Percentiles rank a stretch among this genome's conserved stretches.
Conservation (phyloP, 2,329 filamentous ascomycete species). For the Fusarium protoensiforme region DNA sequence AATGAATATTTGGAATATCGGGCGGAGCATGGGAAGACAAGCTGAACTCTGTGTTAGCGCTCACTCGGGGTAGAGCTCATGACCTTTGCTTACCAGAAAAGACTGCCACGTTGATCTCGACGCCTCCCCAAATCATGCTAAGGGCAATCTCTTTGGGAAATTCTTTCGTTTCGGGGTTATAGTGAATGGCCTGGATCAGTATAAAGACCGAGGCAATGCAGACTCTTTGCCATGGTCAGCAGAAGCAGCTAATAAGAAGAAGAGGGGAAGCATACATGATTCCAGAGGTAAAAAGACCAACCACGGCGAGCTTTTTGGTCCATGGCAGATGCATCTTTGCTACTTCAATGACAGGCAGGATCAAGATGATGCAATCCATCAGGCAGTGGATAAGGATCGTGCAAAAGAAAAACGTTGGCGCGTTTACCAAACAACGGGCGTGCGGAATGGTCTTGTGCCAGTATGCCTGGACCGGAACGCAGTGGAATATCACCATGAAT, state of each 20-base stretch:
- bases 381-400: conserved; percentile 45
- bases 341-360: conserved; percentile 44
- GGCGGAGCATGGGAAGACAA: background rate
- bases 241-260: background rate
- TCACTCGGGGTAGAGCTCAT: background rate
- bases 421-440: conserved; percentile 44
- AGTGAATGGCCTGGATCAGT: conserved; percentile 29
- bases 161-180: conserved; percentile 26
- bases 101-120: conserved; percentile 42
- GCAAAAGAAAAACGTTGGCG: conserved; percentile 46
- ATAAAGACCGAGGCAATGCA: conserved; percentile 41
- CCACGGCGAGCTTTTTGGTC: conserved; percentile 39
- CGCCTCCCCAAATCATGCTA: conserved; percentile 40
- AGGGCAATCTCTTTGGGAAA: conserved; percentile 35
- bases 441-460: conserved; percentile 44
- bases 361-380: conserved; percentile 46
- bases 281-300: conserved; percentile 42
- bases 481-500: conserved; percentile 49
- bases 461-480: conserved; percentile 46
- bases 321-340: conserved; percentile 37
- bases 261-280: conserved; percentile 29
- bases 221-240: conserved; percentile 26
- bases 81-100: conserved; percentile 31
- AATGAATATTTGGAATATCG: background rate
- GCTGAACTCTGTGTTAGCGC: background rate